Conservation (phyloP, 1,284 basidiomycete species). For the Meira nashicola region DNA sequence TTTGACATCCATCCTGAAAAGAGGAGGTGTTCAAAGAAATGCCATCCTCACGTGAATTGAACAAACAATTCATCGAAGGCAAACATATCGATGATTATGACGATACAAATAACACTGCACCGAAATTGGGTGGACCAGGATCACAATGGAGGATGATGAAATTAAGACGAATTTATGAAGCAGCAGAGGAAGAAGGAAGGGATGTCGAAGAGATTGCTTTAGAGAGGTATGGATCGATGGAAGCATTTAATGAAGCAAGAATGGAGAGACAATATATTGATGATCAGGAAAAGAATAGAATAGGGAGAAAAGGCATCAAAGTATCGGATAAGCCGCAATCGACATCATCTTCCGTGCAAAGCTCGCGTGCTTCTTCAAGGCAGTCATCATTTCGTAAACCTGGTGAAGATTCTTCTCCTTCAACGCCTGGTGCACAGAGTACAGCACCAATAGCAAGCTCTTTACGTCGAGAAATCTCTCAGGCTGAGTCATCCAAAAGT, state of each 20-base stretch:
- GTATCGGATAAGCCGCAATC: conserved; percentile 24
- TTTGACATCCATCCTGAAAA: no score
- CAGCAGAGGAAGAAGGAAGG: conserved; percentile 72
- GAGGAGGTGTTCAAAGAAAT: no score
- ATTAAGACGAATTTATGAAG: conserved; percentile 78
- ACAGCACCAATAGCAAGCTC: conserved; percentile 21
- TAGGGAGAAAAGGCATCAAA: conserved; percentile 46
- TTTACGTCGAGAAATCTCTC: conserved; percentile 15
- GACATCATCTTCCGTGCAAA: conserved; percentile 22
- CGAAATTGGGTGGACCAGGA: conserved; percentile 59
- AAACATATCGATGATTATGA: conserved; percentile 62
- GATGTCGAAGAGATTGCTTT: conserved; percentile 75
- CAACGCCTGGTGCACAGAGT: conserved; percentile 19
- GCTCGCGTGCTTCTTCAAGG: not conserved
- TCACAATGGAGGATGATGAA: conserved; percentile 98
- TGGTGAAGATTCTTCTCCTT: conserved; percentile 21
- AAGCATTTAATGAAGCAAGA: conserved; percentile 79
- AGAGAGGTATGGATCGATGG: conserved; percentile 60
- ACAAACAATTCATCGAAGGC: conserved; percentile 67
- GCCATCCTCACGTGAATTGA: conserved; percentile 65
- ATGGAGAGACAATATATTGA: conserved; percentile 80
- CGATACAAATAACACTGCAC: conserved; percentile 36
- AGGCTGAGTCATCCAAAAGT: conserved; percentile 15
- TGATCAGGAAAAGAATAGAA: conserved; percentile 61
- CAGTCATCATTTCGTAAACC: conserved; percentile 28